A percentile compares a stretch with the other conserved stretches of the same genome.
Conservation (phyloP, 768 basidiomycete species). For the Exidia glandulosa region DNA sequence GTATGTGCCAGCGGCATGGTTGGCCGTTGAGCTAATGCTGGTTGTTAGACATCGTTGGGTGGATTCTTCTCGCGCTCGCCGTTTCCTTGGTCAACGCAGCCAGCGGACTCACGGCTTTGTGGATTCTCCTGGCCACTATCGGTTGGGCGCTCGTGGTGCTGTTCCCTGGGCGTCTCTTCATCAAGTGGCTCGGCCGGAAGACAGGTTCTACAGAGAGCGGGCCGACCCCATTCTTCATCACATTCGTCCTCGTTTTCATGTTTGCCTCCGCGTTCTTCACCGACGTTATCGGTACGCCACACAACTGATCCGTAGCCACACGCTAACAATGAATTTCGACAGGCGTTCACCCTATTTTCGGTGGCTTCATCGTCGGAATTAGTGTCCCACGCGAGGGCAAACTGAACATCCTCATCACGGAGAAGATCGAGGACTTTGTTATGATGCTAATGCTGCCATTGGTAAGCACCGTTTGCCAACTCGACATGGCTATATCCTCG, state of each 20-base stretch:
- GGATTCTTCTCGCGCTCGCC: conserved; percentile 18
- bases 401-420: conserved; percentile 66
- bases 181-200: conserved; percentile 23
- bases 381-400: conserved; percentile 78
- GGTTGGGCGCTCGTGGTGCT: conserved; percentile 29
- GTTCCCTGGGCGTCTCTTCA: conserved; percentile 22
- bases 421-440: conserved; percentile 84
- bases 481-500: conserved; percentile 7
- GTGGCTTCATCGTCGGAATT: conserved; percentile 73
- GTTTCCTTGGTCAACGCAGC: conserved; percentile 33
- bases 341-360: conserved; percentile 28
- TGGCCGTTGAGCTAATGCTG: too few species aligned
- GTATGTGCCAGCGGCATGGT: conserved; percentile 8
- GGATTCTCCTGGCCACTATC: conserved; percentile 28
- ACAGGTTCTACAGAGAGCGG: conserved; percentile 40
- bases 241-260: conserved; percentile 61
- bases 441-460: conserved; percentile 64
- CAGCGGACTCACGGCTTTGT: conserved; percentile 29
- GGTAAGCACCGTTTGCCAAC: conserved; percentile 31
- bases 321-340: conserved; percentile 45
- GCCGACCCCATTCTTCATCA: conserved; percentile 71
- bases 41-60: conserved; percentile 22
- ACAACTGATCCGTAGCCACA: neutral
- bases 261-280: conserved; percentile 74
- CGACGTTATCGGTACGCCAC: conserved; percentile 57